These are phyloP conservation scores for Rhizomucor pusillus DNA, from an alignment of 371 early-diverging fungal genomes.

Conservation along the genomic window DNA sequence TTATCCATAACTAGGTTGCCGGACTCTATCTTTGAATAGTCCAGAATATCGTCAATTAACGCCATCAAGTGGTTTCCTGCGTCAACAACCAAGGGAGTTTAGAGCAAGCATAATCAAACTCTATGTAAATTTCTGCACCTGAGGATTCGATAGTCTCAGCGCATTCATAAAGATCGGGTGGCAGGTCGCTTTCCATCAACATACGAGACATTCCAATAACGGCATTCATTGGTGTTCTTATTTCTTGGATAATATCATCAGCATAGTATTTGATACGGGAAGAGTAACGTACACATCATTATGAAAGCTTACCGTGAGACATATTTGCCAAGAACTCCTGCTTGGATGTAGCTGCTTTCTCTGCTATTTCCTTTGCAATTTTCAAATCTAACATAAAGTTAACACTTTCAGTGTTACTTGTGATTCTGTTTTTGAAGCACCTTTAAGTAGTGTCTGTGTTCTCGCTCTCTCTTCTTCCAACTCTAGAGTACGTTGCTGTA, in stretches of 20 bases:
- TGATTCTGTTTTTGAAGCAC: no score
- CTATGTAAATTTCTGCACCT: conserved; percentile 12
- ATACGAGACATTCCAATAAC: conserved; percentile 49
- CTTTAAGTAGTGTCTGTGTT: conserved; percentile 32
- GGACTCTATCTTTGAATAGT: conserved; percentile 57
- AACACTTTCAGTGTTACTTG: not conserved
- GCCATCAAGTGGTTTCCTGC: conserved; percentile 42
- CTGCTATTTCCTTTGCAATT: conserved; percentile 51
- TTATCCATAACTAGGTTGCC: conserved; percentile 46
- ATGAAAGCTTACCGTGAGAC: conserved; percentile 35
- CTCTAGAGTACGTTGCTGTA: conserved; percentile 49
- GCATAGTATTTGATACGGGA: not conserved
- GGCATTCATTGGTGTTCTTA: conserved; percentile 52
- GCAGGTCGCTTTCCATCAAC: conserved; percentile 39
- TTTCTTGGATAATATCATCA: conserved; percentile 4
- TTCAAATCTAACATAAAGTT: conserved; percentile 31
- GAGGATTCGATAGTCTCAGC: conserved; percentile 45
- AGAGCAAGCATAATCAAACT: not conserved
- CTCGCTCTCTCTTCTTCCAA: conserved; percentile 49
- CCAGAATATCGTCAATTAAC: conserved; percentile 57
- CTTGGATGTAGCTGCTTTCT: conserved; percentile 52
- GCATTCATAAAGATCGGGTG: conserved; percentile 39
- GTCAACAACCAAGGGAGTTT: not conserved
- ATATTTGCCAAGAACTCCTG: conserved; percentile 50
- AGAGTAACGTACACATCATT: not conserved